These are phyloP conservation scores for Wickerhamiella kurtzmanii DNA, from an alignment of 805 yeast species.

Conservation along the genomic window DNA sequence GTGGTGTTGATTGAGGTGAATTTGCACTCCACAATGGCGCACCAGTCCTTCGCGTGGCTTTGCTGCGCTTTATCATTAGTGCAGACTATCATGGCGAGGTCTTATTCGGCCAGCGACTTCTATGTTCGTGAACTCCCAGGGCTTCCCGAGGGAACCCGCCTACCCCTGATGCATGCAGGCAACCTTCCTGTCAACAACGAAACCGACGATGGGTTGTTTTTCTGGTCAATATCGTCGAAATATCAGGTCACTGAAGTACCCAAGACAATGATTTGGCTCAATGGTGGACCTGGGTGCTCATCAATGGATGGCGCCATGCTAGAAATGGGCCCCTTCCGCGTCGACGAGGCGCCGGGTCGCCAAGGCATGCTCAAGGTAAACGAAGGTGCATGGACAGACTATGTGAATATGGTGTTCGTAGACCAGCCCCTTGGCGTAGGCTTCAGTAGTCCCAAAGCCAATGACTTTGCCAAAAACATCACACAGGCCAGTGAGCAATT, in stretches of 20 bases:
- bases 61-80: no score
- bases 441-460: slow-evolving; percentile 47
- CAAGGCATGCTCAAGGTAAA: slow-evolving; percentile 46
- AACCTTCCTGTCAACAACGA: slow-evolving; percentile 44
- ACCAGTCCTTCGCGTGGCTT: background rate
- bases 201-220: slow-evolving; percentile 49
- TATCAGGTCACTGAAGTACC: slow-evolving; percentile 22
- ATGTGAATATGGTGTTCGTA: slow-evolving; percentile 66
- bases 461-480: slow-evolving; percentile 28
- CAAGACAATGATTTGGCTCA: slow-evolving; percentile 58
- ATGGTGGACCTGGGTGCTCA: slow-evolving; percentile 98
- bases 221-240: slow-evolving; percentile 49
- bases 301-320: slow-evolving; percentile 94
- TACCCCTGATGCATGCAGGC: slow-evolving; percentile 40
- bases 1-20: no score
- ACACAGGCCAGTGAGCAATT: slow-evolving; percentile 48
- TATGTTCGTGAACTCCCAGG: slow-evolving; percentile 26
- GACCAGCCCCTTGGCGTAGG: slow-evolving; percentile 97
- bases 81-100: background rate
- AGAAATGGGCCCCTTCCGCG: slow-evolving; percentile 82
- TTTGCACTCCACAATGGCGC: no score
- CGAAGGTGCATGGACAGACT: slow-evolving; percentile 71
- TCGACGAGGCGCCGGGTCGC: slow-evolving; percentile 29
- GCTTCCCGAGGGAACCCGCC: slow-evolving; percentile 10
- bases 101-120: slow-evolving; percentile 6